Evolutionary conservation across 2,329 filamentous ascomycete genomes (phyloP), one percentile per base, ranked within the genome.

Genomic region (Xylaria arbuscula): DNA sequence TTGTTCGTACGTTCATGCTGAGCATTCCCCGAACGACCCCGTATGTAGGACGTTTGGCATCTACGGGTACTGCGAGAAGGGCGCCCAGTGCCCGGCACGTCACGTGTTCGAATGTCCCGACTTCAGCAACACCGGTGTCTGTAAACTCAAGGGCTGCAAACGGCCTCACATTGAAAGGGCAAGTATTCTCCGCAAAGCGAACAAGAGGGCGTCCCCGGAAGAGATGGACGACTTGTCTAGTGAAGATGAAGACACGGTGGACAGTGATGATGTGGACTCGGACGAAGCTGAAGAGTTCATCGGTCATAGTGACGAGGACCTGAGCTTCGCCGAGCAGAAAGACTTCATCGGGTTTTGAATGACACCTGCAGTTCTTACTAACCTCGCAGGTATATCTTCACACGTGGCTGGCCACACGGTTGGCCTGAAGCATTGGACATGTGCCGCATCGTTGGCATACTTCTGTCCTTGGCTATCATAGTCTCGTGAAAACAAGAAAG

Each of bases 21-120:
- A 89, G 78, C 89, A 96, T 74, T 90, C 91, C 72, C 88, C 92
- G 72, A 86, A 87, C 77, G 93, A 94, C 59, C 89, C 87, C 36
- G 93, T 98, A 56, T 99, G 96, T 82, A 88, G 90, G 74, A 83
- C 88, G 22, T 98, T 99, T 83, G 95, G 93, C 34, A 88, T 90
- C 62, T 87, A 94, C 76, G 95, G 96, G 62, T 98, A 94, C 81
- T 98, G 96, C 83, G 90, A 92, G 70, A 92, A 92, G 78, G 96
- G 95, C 69, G 86, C 87, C 64, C 81, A 85, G 64, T 98, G 96
- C 81, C 81, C 88, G 68, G 89, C 96, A 72, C 91, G 94, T 69
- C 96, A 99, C 83, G 91, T 95, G 66, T 91, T 92, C 81, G 95
- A 98, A 81, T 98, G 96, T 81, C 95, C 96, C 70, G 92, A 97